Evolutionary conservation across 75 land plant species (phyloP).

Genomic region (Cryptomeria japonica): DNA sequence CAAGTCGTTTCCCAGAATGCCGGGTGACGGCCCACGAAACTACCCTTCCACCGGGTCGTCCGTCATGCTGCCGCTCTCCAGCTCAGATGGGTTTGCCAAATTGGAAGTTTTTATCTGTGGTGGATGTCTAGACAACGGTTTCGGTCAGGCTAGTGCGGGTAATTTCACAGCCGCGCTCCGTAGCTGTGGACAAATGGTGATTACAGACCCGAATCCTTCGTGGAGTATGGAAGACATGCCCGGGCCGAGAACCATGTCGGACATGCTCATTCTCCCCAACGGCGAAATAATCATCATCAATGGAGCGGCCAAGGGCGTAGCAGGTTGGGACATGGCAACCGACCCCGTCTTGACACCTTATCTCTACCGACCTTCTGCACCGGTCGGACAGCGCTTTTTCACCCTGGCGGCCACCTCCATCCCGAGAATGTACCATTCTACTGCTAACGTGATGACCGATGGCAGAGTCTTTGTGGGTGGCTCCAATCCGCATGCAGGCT

Average conservation of each 20-base stretch:
- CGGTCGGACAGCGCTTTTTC: conserved; percentile 21
- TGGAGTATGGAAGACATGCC: conserved; percentile 86
- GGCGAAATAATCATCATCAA: conserved; percentile 75
- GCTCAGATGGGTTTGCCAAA: not conserved
- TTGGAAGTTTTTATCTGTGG: conserved; percentile 73
- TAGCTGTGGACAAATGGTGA: conserved; percentile 52
- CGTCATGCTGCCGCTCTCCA: conserved; percentile 24
- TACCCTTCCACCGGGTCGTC: conserved; percentile 41
- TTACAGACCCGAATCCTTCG: conserved; percentile 46
- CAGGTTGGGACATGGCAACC: conserved; percentile 67
- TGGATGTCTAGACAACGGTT: conserved; percentile 46
- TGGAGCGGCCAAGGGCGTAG: conserved; percentile 53
- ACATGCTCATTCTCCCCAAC: conserved; percentile 72
- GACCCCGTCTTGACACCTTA: conserved; percentile 56
- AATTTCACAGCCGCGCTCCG: conserved; percentile 32
- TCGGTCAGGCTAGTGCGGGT: conserved; percentile 2
- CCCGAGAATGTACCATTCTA: conserved; percentile 73
- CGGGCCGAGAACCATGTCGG: conserved; percentile 64
- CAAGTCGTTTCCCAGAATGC: conserved; percentile 29
- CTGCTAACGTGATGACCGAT: conserved; percentile 47
- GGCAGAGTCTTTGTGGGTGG: conserved; percentile 67
- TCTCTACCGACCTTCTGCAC: conserved; percentile 27
- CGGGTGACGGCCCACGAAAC: conserved; percentile 35
- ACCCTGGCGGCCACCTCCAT: conserved; percentile 21
- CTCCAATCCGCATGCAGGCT: conserved; percentile 50